Percentiles rank a stretch among this genome's conserved stretches.
Conservation (phyloP, 2,329 filamentous ascomycete genomes). For the Paracamarosporium sp. region DNA sequence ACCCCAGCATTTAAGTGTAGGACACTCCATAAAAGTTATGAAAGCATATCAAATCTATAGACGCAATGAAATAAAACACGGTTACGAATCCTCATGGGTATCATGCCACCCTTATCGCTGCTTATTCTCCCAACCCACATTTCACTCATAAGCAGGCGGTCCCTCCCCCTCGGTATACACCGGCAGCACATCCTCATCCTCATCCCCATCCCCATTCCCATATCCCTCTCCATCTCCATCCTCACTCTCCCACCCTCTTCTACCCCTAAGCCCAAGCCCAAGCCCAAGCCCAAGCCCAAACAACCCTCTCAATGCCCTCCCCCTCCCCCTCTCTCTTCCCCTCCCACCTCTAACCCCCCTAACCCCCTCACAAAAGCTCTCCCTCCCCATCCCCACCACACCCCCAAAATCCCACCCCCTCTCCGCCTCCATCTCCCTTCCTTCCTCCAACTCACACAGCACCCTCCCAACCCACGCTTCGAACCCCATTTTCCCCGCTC, state of each 20-base stretch:
- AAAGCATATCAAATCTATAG: background rate
- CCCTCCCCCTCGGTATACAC: conserved; percentile 5
- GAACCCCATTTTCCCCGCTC: background rate
- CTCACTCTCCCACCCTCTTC: background rate
- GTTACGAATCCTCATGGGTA: background rate
- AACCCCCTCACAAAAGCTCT: background rate
- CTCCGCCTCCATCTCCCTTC: background rate
- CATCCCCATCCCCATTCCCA: background rate
- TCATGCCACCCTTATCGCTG: background rate
- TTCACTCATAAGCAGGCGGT: conserved; percentile 2
- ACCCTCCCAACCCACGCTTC: background rate
- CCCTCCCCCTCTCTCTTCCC: background rate
- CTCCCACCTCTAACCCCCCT: background rate
- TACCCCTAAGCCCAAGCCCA: background rate
- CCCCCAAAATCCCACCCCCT: background rate
- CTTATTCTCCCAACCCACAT: background rate
- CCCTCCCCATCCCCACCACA: background rate
- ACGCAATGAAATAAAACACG: background rate
- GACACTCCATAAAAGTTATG: conserved; percentile 6
- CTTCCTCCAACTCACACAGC: background rate
- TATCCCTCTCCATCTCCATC: background rate
- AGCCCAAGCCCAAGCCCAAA: background rate
- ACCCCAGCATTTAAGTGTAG: conserved; percentile 10
- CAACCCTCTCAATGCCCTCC: background rate
- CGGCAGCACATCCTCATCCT: conserved; percentile 4